phyloP scores from a whole-genome alignment of 345 rosid species.

The Crucihimalaya himalaica region DNA sequence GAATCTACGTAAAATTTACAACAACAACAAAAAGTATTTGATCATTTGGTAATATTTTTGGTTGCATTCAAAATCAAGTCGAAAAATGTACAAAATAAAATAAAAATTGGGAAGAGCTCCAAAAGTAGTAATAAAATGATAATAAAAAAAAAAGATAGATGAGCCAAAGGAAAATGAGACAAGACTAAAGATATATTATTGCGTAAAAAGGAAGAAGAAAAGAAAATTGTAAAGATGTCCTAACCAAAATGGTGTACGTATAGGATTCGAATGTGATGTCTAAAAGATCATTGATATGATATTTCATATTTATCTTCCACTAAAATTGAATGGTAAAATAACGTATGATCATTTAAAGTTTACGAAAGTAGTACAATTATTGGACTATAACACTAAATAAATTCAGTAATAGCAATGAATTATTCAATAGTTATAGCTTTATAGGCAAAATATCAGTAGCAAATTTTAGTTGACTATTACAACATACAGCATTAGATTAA shows the following conservation, averaged over 20 bases:
- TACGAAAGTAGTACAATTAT: not conserved
- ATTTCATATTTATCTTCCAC: conserved; percentile 2
- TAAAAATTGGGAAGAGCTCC: not conserved
- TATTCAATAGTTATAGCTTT: not conserved
- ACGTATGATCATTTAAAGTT: not conserved
- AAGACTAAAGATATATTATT: conserved; percentile 8
- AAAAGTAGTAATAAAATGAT: not conserved
- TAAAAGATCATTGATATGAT: not conserved
- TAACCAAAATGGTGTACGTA: conserved; percentile 4
- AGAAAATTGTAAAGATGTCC: not conserved
- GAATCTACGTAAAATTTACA: too few relatives aligned
- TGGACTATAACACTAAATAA: not conserved
- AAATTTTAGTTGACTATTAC: not conserved
- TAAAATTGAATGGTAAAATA: not conserved
- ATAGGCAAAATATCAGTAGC: not conserved
- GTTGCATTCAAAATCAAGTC: conserved; percentile 2
- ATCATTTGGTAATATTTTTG: not conserved
- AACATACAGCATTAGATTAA: not conserved
- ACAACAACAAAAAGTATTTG: not conserved
- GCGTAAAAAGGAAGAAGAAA: not conserved
- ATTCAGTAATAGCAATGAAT: not conserved
- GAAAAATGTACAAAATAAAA: too few relatives aligned
- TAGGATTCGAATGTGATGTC: conserved; percentile 21
- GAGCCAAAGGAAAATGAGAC: not conserved
- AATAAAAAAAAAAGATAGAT: not conserved